phyloP scores from a whole-genome alignment of 371 early-diverging fungal species.

The Rhizopus microsporus region DNA sequence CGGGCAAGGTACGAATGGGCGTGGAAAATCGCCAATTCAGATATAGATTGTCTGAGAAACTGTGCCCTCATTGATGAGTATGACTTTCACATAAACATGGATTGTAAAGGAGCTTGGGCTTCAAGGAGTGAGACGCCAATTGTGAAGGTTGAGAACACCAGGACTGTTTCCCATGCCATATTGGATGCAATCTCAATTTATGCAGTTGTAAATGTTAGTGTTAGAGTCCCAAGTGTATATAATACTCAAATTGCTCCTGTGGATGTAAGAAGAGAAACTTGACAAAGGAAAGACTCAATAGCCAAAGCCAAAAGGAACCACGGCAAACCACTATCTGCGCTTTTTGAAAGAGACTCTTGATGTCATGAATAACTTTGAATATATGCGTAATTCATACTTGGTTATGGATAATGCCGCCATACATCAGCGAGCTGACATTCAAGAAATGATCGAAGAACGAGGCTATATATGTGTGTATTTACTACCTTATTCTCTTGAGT shows the following conservation, averaged over 20 bases:
- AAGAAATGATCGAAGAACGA: slow-evolving; percentile 8
- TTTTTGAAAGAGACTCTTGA: neutral
- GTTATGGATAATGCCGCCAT: slow-evolving; percentile 15
- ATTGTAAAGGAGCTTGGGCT: neutral
- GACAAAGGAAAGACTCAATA: neutral
- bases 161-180: neutral
- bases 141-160: too few species aligned
- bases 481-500: slow-evolving; percentile 12
- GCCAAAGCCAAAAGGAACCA: slow-evolving; percentile 1
- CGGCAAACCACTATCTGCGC: neutral
- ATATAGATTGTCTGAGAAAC: neutral
- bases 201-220: neutral
- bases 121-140: neutral
- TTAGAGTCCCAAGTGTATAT: neutral
- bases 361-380: slow-evolving; percentile 18
- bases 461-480: slow-evolving; percentile 15
- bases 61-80: too few species aligned
- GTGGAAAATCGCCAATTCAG: neutral
- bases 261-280: neutral
- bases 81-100: neutral
- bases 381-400: slow-evolving; percentile 9
- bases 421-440: slow-evolving; percentile 9
- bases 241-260: neutral
- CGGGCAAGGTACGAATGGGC: neutral
- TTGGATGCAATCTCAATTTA: slow-evolving; percentile 1